Percentiles rank a stretch among this genome's conserved stretches.
Evolutionary conservation across 208 protist genomes (phyloP).

Genomic region (Jaenimonas drosophilae): DNA sequence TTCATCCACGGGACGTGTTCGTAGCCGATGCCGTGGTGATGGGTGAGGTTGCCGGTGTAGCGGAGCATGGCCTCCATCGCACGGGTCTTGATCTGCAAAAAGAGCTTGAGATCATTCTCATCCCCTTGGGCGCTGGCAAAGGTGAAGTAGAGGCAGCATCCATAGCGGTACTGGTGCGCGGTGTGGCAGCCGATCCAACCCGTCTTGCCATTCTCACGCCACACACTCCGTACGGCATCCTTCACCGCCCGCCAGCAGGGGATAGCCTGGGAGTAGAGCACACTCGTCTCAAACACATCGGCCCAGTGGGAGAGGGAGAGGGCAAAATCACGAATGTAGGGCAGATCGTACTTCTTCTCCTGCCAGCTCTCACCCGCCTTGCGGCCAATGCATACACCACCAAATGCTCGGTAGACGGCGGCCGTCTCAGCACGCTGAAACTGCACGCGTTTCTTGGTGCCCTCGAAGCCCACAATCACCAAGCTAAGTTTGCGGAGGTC

Average conservation of each 20-base stretch:
- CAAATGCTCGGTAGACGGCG: conserved; percentile 48
- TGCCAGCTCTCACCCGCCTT: conserved; percentile 78
- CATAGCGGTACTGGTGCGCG: conserved; percentile 87
- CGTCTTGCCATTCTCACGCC: conserved; percentile 60
- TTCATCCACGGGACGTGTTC: conserved; percentile 91
- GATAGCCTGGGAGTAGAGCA: conserved; percentile 79
- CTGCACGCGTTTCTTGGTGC: conserved; percentile 43
- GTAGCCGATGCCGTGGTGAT: conserved; percentile 90
- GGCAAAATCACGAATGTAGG: conserved; percentile 86
- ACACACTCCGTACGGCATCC: conserved; percentile 66
- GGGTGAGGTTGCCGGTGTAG: conserved; percentile 77
- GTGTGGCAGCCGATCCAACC: conserved; percentile 91
- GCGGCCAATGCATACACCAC: conserved; percentile 45
- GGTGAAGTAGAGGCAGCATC: conserved; percentile 91
- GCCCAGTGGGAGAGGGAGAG: conserved; percentile 78
- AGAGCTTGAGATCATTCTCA: conserved; percentile 85
- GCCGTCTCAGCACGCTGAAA: conserved; percentile 55
- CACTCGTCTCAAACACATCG: conserved; percentile 89
- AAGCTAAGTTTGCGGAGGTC: conserved; percentile 64
- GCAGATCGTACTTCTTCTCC: conserved; percentile 92
- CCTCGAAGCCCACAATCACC: conserved; percentile 84
- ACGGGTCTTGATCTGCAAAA: conserved; percentile 77
- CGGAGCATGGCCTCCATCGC: conserved; percentile 85
- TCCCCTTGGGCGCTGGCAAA: conserved; percentile 77
- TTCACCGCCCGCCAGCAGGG: conserved; percentile 88